Base-by-base conservation (phyloP, 176 grass and related monocot genomes). In the Carex kokanica region DNA sequence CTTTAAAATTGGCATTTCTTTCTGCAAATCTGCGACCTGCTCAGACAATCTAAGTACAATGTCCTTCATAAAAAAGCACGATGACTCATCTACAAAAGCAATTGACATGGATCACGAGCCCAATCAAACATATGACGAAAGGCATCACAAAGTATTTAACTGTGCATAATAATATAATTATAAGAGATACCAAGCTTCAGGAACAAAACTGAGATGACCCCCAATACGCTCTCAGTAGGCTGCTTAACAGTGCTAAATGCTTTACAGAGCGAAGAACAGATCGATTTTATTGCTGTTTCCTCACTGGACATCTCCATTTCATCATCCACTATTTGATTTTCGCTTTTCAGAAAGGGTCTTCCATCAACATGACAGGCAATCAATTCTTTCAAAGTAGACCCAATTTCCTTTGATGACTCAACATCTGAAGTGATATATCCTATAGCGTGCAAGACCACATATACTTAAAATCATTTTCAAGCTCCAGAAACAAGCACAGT, bases 51-150 rank as follows among this genome's bases (percentile, higher is more conserved):
- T 91, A 88, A 98, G 87, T 70, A 94, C 62, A 77, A 94, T 86
- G 6, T 95, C 87, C 90, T 94, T 98, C 92, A 93, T 98, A 86
- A 91, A 91, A 54, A 84, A 25, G 60, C 83, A 90, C 66, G 95
- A 94, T 64, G 40, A 82, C 58, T 90, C 86, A 51, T 92, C 95
- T 98, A 83, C 81, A 90, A 72, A 60, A 56, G 49, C 18, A 74
- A 43, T 74, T 73, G 21, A 71, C 43, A 58, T 54, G 3, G 23
- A 83, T 24, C 20, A 67, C 5, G 14, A 83, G 63, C 43, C 25
- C 41, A 69, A 31, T 84, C 18, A 84, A n/a, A 59, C 58, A 66
- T 32, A 56, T 34, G 11, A 56, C 12, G 5, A 43, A 64, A 62
- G 41, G 57, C 15, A 58, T 59, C 52, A 74, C 20, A 61, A 61